phyloP scores from a whole-genome alignment of 805 yeast genomes.

The Babjeviella inositovora region DNA sequence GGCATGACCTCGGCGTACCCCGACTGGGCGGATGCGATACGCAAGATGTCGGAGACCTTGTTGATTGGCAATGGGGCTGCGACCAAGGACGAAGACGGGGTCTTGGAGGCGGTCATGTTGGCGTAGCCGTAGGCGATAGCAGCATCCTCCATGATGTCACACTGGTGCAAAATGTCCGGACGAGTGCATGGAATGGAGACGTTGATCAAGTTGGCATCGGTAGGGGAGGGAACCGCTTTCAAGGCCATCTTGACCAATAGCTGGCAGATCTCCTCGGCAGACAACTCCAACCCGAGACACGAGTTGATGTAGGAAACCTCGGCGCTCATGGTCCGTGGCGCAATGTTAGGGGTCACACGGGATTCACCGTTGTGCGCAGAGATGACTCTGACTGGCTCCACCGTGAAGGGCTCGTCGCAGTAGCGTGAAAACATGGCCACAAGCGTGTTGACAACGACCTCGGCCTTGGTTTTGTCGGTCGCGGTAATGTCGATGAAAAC shows the following conservation, averaged over 20 bases:
- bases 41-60: constrained; percentile 78
- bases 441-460: constrained; percentile 78
- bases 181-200: constrained; percentile 85
- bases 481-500: constrained; percentile 92
- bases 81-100: constrained; percentile 63
- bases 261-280: constrained; percentile 49
- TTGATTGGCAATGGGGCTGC: constrained; percentile 86
- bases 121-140: constrained; percentile 94
- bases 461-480: constrained; percentile 88
- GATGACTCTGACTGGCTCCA: constrained; percentile 80
- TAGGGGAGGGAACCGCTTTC: constrained; percentile 33
- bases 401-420: constrained; percentile 63
- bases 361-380: constrained; percentile 69
- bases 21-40: constrained; percentile 83
- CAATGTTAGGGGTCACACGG: constrained; percentile 60
- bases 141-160: constrained; percentile 98
- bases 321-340: constrained; percentile 53
- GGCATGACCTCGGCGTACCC: constrained; percentile 97
- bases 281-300: constrained; percentile 70
- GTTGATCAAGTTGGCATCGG: constrained; percentile 32
- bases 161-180: constrained; percentile 89
- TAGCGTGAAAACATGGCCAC: constrained; percentile 94
- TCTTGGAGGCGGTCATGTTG: constrained; percentile 65
- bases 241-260: constrained; percentile 75
- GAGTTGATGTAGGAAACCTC: constrained; percentile 81